These are phyloP conservation scores for Clitoria ternatea DNA, from an alignment of 306 rosid genomes.

Conservation along the genomic window DNA sequence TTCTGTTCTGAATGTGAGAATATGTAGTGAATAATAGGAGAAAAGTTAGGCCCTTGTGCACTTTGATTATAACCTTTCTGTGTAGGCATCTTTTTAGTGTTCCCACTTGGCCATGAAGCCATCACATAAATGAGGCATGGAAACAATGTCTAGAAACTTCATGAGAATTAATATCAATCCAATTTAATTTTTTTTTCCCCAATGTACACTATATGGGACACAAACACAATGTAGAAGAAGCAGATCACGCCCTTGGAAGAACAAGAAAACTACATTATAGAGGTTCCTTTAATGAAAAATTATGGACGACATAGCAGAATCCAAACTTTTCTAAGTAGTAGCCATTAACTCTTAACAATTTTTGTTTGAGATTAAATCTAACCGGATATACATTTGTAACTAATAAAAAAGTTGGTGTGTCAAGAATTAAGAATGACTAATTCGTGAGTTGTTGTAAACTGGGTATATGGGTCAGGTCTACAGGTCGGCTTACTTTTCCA, in stretches of 20 bases:
- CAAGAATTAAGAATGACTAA: too few species aligned
- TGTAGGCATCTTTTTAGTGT: conserved; percentile 31
- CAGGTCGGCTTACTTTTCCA: too few species aligned
- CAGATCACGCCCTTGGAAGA: not conserved
- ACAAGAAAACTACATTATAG: not conserved
- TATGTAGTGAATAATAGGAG: not conserved
- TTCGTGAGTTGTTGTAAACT: too few species aligned
- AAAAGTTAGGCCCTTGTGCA: conserved; percentile 50
- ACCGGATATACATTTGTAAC: too few species aligned
- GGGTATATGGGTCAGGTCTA: too few species aligned
- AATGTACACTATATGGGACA: not conserved
- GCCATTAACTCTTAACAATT: too few species aligned
- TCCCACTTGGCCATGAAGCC: conserved; percentile 36
- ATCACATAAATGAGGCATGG: conserved; percentile 9
- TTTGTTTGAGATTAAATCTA: too few species aligned
- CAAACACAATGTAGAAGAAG: not conserved
- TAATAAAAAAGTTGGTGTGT: too few species aligned
- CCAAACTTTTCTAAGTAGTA: too few species aligned
- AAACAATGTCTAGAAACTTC: conserved; percentile 11
- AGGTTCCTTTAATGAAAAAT: not conserved
- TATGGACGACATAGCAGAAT: too few species aligned
- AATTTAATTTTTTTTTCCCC: not conserved
- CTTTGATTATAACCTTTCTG: not conserved
- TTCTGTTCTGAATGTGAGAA: conserved; percentile 23
- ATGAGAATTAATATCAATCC: not conserved